These are phyloP conservation scores for Pugionium dolabratum DNA, from an alignment of 345 rosid genomes.

Conservation along the genomic window DNA sequence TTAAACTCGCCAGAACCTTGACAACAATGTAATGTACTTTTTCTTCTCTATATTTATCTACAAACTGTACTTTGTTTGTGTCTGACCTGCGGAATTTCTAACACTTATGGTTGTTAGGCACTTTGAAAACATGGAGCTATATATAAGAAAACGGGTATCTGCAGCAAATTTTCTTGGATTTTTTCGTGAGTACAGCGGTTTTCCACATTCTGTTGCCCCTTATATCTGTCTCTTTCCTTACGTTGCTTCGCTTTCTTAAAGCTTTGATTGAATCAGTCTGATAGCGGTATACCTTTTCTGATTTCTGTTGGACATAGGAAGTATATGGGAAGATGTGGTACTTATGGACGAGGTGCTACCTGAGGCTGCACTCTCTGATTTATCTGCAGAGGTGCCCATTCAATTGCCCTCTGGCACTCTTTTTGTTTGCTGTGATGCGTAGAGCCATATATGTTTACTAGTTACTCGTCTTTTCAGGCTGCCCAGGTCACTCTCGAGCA, in stretches of 20 bases:
- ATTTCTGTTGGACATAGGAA: slow-evolving; percentile 52
- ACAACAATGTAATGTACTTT: slow-evolving; percentile 56
- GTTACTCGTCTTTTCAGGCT: slow-evolving; percentile 65
- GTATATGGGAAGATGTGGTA: slow-evolving; percentile 84
- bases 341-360: slow-evolving; percentile 78
- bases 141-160: slow-evolving; percentile 57
- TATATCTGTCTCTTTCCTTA: slow-evolving; percentile 5
- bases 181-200: slow-evolving; percentile 58
- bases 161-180: slow-evolving; percentile 57
- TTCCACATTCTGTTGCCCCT: slow-evolving; percentile 21
- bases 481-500: slow-evolving; percentile 67
- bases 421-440: slow-evolving; percentile 21
- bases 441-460: slow-evolving; percentile 34
- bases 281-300: slow-evolving; percentile 23
- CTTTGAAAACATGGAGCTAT: slow-evolving; percentile 64
- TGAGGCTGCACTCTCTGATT: slow-evolving; percentile 76
- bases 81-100: slow-evolving; percentile 16
- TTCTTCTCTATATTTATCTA: slow-evolving; percentile 21
- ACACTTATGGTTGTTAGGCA: slow-evolving; percentile 53
- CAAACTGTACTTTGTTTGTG: slow-evolving; percentile 21
- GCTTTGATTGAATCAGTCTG: slow-evolving; percentile 19
- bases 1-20: slow-evolving; percentile 70
- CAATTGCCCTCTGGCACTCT: slow-evolving; percentile 17
- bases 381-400: slow-evolving; percentile 64
- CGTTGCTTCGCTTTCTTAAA: slow-evolving; percentile 16